phyloP scores from a whole-genome alignment of 345 rosid genomes.

The Citrus sinensis region DVS_A1.0 CM039167.1:4188501-4189000 shows the following conservation, averaged over 20 bases:
- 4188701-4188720: slow-evolving; percentile 4
- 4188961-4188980: slow-evolving; percentile 28
- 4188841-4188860: slow-evolving; percentile 23
- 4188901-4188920: neutral
- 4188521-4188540: neutral
- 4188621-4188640: neutral
- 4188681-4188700: neutral
- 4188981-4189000: slow-evolving; percentile 58
- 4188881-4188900: neutral
- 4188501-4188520: too few species aligned
- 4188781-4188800: slow-evolving; percentile 52
- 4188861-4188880: neutral
- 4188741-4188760: neutral
- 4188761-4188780: slow-evolving; percentile 43
- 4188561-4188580: neutral
- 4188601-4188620: neutral
- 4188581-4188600: slow-evolving; percentile 9
- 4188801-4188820: slow-evolving; percentile 47
- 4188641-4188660: neutral
- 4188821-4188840: slow-evolving; percentile 39
- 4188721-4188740: neutral
- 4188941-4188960: neutral
- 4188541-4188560: neutral
- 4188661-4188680: too few species aligned
- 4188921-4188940: neutral